These are phyloP conservation scores for Liquidambar formosana DNA, from an alignment of 164 flowering plant species.

Conservation along the genomic window DNA sequence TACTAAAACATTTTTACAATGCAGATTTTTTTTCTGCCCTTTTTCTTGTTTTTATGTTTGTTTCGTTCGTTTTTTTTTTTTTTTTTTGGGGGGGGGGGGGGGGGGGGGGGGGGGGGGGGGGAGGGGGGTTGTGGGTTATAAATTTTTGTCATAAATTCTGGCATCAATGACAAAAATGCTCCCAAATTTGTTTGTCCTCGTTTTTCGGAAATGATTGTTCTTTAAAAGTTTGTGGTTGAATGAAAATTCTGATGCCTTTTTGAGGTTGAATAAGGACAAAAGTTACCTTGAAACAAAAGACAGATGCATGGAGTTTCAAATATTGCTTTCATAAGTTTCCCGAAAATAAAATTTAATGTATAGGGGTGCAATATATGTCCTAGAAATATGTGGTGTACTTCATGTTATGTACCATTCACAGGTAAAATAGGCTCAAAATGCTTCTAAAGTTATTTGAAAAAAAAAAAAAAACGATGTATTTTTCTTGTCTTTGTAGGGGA, in stretches of 20 bases:
- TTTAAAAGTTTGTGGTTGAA: not conserved
- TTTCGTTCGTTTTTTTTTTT: too few relatives aligned
- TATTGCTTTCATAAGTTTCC: not conserved
- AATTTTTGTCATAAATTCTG: too few relatives aligned
- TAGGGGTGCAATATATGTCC: not conserved
- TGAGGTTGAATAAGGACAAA: not conserved
- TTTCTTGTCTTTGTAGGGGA: not conserved
- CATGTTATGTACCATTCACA: not conserved
- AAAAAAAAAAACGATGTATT: not conserved
- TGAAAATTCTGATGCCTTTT: not conserved
- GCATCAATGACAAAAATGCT: not conserved
- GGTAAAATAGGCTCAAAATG: not conserved
- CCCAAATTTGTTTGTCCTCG: not conserved
- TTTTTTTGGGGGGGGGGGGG: too few relatives aligned
- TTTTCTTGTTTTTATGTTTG: too few relatives aligned
- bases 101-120: too few relatives aligned
- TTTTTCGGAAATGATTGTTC: not conserved
- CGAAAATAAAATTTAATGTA: not conserved
- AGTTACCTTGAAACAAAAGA: not conserved
- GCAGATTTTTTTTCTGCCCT: not conserved
- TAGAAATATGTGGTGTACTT: not conserved
- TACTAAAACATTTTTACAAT: too few relatives aligned
- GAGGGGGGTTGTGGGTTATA: too few relatives aligned
- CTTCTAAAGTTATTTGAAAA: not conserved
- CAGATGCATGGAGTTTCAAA: not conserved